Evolutionary conservation across 352 stramenopile genomes (phyloP).

Genomic region (Phytophthora cactorum): DNA sequence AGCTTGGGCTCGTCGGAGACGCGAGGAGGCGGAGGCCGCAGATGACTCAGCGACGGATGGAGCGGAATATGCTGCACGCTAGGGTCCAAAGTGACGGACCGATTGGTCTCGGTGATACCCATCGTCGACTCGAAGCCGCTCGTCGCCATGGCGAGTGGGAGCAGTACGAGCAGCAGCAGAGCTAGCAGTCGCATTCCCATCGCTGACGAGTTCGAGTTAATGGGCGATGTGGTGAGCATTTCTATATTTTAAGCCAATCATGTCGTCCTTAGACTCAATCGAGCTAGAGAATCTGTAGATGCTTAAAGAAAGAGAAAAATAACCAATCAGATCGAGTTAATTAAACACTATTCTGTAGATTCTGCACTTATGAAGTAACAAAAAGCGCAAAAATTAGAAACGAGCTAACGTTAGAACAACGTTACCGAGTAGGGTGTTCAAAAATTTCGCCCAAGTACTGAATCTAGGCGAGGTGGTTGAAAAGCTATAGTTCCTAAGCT

Average conservation of each 20-base stretch:
- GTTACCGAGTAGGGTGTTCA: too few relatives aligned
- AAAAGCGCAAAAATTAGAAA: too few relatives aligned
- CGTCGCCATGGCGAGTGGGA: constrained; percentile 5
- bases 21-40: constrained; percentile 58
- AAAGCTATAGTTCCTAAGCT: too few relatives aligned
- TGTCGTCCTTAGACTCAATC: not conserved
- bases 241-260: not conserved
- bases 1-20: constrained; percentile 44
- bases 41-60: constrained; percentile 24
- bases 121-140: constrained; percentile 49
- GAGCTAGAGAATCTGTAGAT: not conserved
- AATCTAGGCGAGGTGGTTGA: too few relatives aligned
- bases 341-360: too few relatives aligned
- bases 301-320: too few relatives aligned
- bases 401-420: too few relatives aligned
- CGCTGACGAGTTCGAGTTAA: not conserved
- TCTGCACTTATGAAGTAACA: too few relatives aligned
- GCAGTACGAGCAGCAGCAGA: constrained; percentile 2
- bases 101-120: constrained; percentile 58
- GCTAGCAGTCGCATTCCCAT: constrained; percentile 4
- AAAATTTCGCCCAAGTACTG: too few relatives aligned
- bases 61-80: constrained; percentile 74
- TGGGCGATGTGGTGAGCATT: not conserved
- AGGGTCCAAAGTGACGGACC: constrained; percentile 56
- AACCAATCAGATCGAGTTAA: not conserved